phyloP scores from a whole-genome alignment of 352 stramenopile genomes.

The Phytopythium boreale region DNA sequence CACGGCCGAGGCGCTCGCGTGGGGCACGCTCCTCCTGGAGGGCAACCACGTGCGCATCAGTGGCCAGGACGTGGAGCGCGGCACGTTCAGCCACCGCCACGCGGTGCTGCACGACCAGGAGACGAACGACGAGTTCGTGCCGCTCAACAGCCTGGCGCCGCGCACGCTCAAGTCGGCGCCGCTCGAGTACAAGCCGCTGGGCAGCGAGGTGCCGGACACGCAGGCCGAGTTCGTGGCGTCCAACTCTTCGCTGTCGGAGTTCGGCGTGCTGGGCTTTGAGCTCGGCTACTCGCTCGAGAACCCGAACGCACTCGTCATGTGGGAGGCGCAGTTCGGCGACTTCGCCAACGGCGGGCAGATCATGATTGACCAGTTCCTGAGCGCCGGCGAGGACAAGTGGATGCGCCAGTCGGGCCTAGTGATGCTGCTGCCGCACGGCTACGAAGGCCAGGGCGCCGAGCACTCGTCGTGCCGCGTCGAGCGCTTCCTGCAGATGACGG shows the following conservation, averaged over 20 bases:
- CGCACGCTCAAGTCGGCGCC: conserved; percentile 49
- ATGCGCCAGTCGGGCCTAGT: conserved; percentile 93
- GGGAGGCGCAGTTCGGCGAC: conserved; percentile 97
- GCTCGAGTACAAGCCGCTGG: conserved; percentile 17
- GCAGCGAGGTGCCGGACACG: conserved; percentile 46
- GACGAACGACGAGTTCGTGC: conserved; percentile 92
- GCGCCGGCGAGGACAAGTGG: conserved; percentile 96
- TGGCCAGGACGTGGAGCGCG: conserved; percentile 96
- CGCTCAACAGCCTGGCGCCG: conserved; percentile 90
- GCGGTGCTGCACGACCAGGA: conserved; percentile 94
- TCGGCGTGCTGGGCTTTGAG: conserved; percentile 95
- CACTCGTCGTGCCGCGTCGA: conserved; percentile 95
- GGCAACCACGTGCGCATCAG: conserved; percentile 87
- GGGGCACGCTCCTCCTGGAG: conserved; percentile 93
- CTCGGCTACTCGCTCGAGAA: conserved; percentile 94
- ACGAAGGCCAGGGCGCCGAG: conserved; percentile 95
- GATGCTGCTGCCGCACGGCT: conserved; percentile 95
- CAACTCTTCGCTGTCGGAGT: conserved; percentile 96
- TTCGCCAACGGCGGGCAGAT: conserved; percentile 97
- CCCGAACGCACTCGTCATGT: conserved; percentile 92
- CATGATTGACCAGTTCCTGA: conserved; percentile 98
- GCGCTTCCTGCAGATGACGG: conserved; percentile 92
- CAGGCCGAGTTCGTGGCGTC: conserved; percentile 91
- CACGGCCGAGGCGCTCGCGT: conserved; percentile 95
- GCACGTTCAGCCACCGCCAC: conserved; percentile 91